Base-by-base conservation (phyloP, 2,329 filamentous ascomycete genomes). In the Pseudogymnoascus sp. region DNA sequence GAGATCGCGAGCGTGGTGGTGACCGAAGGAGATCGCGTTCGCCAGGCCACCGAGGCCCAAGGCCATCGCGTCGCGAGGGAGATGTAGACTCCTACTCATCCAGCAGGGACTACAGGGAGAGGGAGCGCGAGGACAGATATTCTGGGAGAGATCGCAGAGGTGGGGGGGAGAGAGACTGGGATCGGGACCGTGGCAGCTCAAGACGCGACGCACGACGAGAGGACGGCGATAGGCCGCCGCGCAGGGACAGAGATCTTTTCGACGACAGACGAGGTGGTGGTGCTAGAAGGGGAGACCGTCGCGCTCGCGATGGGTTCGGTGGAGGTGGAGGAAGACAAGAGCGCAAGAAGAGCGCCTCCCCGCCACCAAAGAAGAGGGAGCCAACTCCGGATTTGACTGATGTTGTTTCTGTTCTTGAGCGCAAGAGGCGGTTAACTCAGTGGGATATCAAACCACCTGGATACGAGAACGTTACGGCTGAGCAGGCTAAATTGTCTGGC, bases 401-500 rank as follows among this genome's bases (percentile, higher is more conserved):
- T 71, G 80, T 96, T 64, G 81, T 89, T n/a, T 85, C 91, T 3
- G 82, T 99, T 64, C 80, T 92, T 66, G 88, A 93, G 72, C 88
- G 93, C 70, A 95, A 93, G 81, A 88, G 96, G 69, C 89, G 95
- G 64, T 80, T 99, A 81, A 97, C 93, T 37, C 96, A 99, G 76
- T 99, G 95, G 95, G 96, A 99, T 75, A 97, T 99, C 76, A 99
- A 99, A 79, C 95, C 95, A 5, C 91, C 92, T 14, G 93, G 95
- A 49, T 99, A 99, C 72, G 96, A 99, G 73, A 96, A 95, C 75
- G 93, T 99, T 67, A 97, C 95, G 2, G 92, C 95, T 21, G 96
- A 99, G 76, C 96, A 99, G 76, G 96, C 95, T 60, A 99, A 99
- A 80, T 83, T 99, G 49, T 99, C 96, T 68, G 89, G 93, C 79